Conservation (phyloP, 2,329 filamentous ascomycete species). For the Cordyceps tenuipes region DNA sequence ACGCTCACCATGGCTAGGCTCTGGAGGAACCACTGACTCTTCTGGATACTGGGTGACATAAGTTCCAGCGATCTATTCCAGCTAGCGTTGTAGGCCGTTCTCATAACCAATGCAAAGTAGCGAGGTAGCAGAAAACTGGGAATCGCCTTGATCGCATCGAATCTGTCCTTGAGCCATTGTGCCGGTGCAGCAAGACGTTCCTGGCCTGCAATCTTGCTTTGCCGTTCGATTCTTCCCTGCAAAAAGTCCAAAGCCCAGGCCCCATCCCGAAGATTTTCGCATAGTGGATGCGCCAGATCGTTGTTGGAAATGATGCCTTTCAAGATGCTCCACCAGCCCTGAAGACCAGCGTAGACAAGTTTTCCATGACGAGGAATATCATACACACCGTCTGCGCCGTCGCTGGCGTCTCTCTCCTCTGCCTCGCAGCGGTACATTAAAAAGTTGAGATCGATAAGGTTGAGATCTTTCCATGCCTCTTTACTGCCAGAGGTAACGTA, state of each 20-base stretch:
- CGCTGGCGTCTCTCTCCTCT: slow-evolving; percentile 73
- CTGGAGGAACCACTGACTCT: slow-evolving; percentile 83
- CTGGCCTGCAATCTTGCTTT: slow-evolving; percentile 55
- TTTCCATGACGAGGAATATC: slow-evolving; percentile 75
- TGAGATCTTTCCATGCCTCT: slow-evolving; percentile 66
- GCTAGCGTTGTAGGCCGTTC: slow-evolving; percentile 79
- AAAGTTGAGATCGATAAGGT: slow-evolving; percentile 81
- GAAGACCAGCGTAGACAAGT: slow-evolving; percentile 90
- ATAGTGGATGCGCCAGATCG: slow-evolving; percentile 85
- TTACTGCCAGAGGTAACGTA: slow-evolving; percentile 78
- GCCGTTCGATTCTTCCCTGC: slow-evolving; percentile 65
- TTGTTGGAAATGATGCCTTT: slow-evolving; percentile 80
- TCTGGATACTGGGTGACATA: slow-evolving; percentile 67
- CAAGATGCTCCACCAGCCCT: slow-evolving; percentile 95
- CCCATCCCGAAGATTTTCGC: slow-evolving; percentile 83
- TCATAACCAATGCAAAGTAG: slow-evolving; percentile 85
- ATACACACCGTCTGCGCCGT: slow-evolving; percentile 79
- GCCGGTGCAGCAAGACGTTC: slow-evolving; percentile 56
- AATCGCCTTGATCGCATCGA: slow-evolving; percentile 74
- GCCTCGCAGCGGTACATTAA: slow-evolving; percentile 85
- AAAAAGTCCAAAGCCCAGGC: slow-evolving; percentile 92
- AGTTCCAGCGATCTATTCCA: slow-evolving; percentile 70
- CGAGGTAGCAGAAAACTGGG: slow-evolving; percentile 86
- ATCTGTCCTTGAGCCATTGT: slow-evolving; percentile 73
- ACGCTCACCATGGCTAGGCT: slow-evolving; percentile 84